phyloP scores from a whole-genome alignment of 352 stramenopile species.

The Phytophthora megakarya region DNA sequence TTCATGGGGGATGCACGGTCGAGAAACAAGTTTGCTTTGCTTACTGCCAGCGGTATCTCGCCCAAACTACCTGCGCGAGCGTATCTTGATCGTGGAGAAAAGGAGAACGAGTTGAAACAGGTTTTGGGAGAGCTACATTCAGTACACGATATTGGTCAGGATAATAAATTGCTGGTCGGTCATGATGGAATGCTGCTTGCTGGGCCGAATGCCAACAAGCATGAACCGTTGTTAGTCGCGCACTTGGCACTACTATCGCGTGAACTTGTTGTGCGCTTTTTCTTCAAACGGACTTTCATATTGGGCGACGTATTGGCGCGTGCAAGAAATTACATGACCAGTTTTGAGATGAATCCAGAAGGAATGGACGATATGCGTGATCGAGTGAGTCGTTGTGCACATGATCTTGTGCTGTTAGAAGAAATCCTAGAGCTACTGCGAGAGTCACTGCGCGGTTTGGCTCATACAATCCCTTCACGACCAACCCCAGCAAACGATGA shows the following conservation, averaged over 20 bases:
- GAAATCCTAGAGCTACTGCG: conserved; percentile 96
- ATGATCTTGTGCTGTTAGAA: conserved; percentile 95
- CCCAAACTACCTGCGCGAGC: conserved; percentile 94
- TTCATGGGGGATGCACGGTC: conserved; percentile 95
- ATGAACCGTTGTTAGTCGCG: conserved; percentile 93
- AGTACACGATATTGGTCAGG: conserved; percentile 95
- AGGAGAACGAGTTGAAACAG: conserved; percentile 98
- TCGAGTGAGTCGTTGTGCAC: conserved; percentile 91
- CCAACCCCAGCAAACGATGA: conserved; percentile 80
- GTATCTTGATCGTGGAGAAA: conserved; percentile 96
- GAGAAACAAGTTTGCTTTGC: conserved; percentile 97
- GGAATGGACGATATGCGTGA: conserved; percentile 88
- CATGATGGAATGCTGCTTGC: conserved; percentile 93
- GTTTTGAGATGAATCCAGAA: conserved; percentile 92
- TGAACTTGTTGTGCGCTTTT: conserved; percentile 94
- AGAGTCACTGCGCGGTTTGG: conserved; percentile 92
- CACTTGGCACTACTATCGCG: conserved; percentile 93
- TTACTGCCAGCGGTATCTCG: conserved; percentile 96
- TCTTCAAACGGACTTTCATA: conserved; percentile 97
- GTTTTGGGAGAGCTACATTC: conserved; percentile 94
- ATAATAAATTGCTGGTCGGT: conserved; percentile 96
- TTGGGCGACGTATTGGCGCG: conserved; percentile 95
- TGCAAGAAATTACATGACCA: conserved; percentile 92
- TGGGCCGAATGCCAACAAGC: conserved; percentile 91
- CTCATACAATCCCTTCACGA: conserved; percentile 68